Base-by-base conservation (phyloP, 2,329 filamentous ascomycete genomes). In the Fusarium sp. region DNA sequence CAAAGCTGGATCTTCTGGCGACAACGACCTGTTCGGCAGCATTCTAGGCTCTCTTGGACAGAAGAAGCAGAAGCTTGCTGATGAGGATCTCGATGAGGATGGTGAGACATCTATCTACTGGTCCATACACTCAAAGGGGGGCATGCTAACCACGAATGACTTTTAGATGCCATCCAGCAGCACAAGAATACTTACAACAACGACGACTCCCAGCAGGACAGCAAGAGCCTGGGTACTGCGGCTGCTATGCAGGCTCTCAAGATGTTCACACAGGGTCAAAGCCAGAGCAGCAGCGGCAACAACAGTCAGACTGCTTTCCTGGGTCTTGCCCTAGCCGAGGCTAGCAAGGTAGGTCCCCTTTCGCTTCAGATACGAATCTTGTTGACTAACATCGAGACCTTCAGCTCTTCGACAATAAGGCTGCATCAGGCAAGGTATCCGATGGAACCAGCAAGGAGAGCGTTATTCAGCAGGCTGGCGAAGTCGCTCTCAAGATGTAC, bases 401-500 rank as follows among this genome's bases (percentile, higher is more conserved):
- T 58, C 28, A 88, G 85, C 83, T 91, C 20, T 90, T 91, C 72
- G 88, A 91, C 69, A 80, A 83, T 76, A 87, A 90, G 78, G 78
- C 83, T 31, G 80, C 84, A 11, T 79, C 85, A 69, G 87, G 87
- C 72, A 84, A 86, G 71, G 81, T 88, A 20, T 77, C 82, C 5
- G 80, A 85, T 24, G 85, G 86, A 26, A 87, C 91, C 7, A 92
- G 88, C 81, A 97, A 97, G 87, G 89, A 97, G 81, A 90, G 89
- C 48, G 93, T 90, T 50, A 84, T 98, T 46, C 89, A 92, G 77
- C 85, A 90, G 78, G 95, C 95, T 5, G 94, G 90, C 3, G 91
- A 97, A 85, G 91, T 93, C 87, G 95, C 94, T 4, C 80, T 97
- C 74, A 94, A 97, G 87, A 92, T 97, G 88, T 97, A 95, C 80